Evolutionary conservation across 441 rosid genomes (phyloP), one percentile per base, ranked within the genome.

Genomic region (Gossypium trilobum): DNA sequence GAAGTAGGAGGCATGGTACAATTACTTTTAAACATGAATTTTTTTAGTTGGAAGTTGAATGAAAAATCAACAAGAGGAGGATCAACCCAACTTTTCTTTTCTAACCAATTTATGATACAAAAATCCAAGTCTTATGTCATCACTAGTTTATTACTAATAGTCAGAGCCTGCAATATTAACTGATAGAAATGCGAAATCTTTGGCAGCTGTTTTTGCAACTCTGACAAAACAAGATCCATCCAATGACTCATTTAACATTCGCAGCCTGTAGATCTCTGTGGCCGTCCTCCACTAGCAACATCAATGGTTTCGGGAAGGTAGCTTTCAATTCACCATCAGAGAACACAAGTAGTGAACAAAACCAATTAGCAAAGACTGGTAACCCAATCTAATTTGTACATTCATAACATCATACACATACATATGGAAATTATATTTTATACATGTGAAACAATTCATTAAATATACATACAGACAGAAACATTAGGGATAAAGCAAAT

Each of bases 241-340:
- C 0, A 39, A 27, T 7, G n/a, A 10, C 25, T 13, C 22, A 50
- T 66, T 73, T 79, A 88, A 75, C 93, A 87, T 78, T 89, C 91
- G 61, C 91, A 88, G 8, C 95, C 91, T 0, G 90, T 79, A 3
- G 95, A 88, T 75, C 91, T 79, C 70, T 84, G 95, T 55, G 78
- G 80, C 31, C 79, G 80, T 64, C 83, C 86, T 75, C 88, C 90
- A 7, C 87, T 82, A 0, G 68, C 82, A 36, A 90, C 88, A 62
- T 90, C 89, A 2, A 90, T 86, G 69, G 91, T 87, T 62, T 90
- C 96, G 0, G 93, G 93, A 59, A 85, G 85, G 61, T 88, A 90
- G 78, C 96, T 90, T 11, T 23, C 9, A 33, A 33, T 33, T 33
- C 29, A 73, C 67, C 50, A 68, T 65, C 71, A 75, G 60, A 61